These are phyloP conservation scores for thale cress (Arabidopsis thaliana) DNA, from an alignment of 345 rosid genomes.

Conservation along the genomic window TAIR10.1 NC_003074.8:5534001-5534500, in stretches of 20 bases:
- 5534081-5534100: conserved; percentile 80
- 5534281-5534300: too few relatives aligned
- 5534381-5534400: neutral
- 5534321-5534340: neutral
- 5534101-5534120: conserved; percentile 83
- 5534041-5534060: conserved; percentile 69
- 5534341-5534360: neutral
- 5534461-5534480: conserved; percentile 36
- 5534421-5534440: conserved; percentile 42
- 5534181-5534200: conserved; percentile 73
- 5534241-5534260: conserved; percentile 19
- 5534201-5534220: conserved; percentile 87
- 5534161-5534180: conserved; percentile 86
- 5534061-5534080: conserved; percentile 84
- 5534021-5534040: conserved; percentile 65
- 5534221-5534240: conserved; percentile 11
- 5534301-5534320: neutral
- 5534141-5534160: conserved; percentile 80
- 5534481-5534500: conserved; percentile 20
- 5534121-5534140: conserved; percentile 62
- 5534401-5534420: conserved; percentile 45
- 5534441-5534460: conserved; percentile 32
- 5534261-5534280: neutral
- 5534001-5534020: conserved; percentile 89
- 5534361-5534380: conserved; percentile 1